Evolutionary conservation across 345 rosid species (phyloP).

Genomic region (Rhodamnia rubescens): DNA sequence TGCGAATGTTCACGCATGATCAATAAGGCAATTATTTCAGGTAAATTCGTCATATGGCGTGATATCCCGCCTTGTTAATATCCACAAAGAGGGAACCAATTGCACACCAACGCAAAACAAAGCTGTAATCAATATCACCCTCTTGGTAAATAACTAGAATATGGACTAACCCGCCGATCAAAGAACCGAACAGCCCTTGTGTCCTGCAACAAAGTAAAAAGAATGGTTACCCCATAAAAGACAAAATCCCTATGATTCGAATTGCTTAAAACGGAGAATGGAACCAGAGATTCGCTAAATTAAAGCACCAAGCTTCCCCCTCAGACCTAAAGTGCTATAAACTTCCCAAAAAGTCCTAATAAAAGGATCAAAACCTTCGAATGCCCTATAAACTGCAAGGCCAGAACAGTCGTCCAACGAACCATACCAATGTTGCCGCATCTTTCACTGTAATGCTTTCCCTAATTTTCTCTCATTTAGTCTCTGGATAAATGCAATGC

Average conservation of each 20-base stretch:
- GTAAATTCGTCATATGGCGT: not conserved
- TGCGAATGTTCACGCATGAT: not conserved
- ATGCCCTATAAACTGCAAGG: not conserved
- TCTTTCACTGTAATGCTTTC: not conserved
- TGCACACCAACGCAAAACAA: not conserved
- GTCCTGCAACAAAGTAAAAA: slow-evolving; percentile 40
- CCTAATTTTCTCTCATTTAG: not conserved
- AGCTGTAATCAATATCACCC: not conserved
- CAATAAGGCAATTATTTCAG: not conserved
- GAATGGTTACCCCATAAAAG: not conserved
- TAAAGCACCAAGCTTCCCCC: not conserved
- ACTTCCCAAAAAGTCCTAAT: not conserved
- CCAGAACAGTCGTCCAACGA: not conserved
- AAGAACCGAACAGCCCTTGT: slow-evolving; percentile 75
- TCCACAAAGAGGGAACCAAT: not conserved
- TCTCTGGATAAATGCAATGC: not conserved
- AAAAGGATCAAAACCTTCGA: not conserved
- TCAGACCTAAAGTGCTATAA: not conserved
- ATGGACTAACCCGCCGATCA: slow-evolving; percentile 77
- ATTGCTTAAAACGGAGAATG: not conserved
- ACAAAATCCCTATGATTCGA: not conserved
- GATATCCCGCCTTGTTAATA: not conserved
- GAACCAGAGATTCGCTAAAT: not conserved
- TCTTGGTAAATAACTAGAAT: not conserved
- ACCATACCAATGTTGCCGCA: not conserved